Base-by-base conservation (phyloP, 345 rosid species). In the Pistacia atlantica region DNA sequence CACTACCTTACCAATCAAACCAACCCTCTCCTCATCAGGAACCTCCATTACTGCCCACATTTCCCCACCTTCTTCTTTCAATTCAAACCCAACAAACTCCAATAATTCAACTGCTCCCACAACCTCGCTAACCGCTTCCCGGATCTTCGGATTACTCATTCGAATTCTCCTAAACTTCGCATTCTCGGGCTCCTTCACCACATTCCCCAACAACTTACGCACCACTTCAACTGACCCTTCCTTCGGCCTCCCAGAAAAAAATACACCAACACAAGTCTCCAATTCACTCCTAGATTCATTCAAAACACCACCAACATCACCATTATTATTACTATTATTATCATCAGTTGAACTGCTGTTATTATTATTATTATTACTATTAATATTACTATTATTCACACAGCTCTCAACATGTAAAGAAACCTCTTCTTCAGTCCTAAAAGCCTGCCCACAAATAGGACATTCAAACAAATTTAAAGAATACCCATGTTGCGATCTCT, bases 71-170 rank as follows among this genome's bases (percentile, higher is more conserved):
- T 89, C 97, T 51, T 91, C 96, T 79, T 76, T 91, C 86, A 91
- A 80, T 68, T 76, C 70, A 68, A 95, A 95, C 13, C 98, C 99
- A 58, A 87, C 87, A 75, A 79, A 49, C 83, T 91, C 94, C 83
- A 95, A 88, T 79, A 93, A 69, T 82, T 91, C 98, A 68, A 93
- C 71, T 59, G 94, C 97, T 74, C 98, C 99, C 0, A 87, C 77
- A 74, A 91, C 93, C 68, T 95, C 95, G 58, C 89, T 89, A 31
- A 95, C 67, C 0, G 93, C 95, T 81, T 95, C 97, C 80, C 89
- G 85, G 37, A 95, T 91, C 96, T 90, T 93, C 0, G 91, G 89
- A 81, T 95, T 95, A 0, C 92, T 84, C 97, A 93, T 83, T 67
- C 98, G 78, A 80, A 95, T 77, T 85, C 76, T 91, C 89, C 98